These are phyloP conservation scores for Lolium rigidum DNA, from an alignment of 176 grass and related monocot species.

Conservation along the genomic window DNA sequence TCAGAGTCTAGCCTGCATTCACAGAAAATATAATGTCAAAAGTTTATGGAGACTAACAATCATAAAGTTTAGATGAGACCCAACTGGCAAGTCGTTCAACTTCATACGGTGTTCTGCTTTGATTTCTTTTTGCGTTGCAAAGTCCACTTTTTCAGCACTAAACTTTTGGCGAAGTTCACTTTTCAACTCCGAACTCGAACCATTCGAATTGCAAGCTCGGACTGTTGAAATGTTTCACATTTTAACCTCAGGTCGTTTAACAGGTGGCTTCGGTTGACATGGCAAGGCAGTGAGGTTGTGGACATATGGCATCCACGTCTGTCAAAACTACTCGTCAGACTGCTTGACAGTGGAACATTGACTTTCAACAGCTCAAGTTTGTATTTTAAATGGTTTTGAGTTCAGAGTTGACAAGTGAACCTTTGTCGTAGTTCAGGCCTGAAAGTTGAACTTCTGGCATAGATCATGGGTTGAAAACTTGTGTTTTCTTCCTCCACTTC, in stretches of 20 bases:
- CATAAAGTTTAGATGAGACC: constrained; percentile 28
- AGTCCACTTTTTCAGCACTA: not conserved
- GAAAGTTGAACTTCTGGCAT: not conserved
- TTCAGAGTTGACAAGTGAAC: not conserved
- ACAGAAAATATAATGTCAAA: constrained; percentile 33
- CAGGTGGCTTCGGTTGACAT: not conserved
- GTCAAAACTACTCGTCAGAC: not conserved
- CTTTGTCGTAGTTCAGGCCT: not conserved
- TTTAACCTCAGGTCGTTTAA: not conserved
- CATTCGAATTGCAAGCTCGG: not conserved
- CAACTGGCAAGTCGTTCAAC: constrained; percentile 14
- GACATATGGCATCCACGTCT: not conserved
- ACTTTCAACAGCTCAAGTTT: not conserved
- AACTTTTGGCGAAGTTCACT: not conserved
- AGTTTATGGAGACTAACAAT: constrained; percentile 1
- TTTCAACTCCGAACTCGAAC: not conserved
- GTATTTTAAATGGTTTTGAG: not conserved
- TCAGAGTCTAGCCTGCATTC: constrained; percentile 79
- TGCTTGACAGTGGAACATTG: not conserved
- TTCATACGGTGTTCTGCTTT: constrained; percentile 1
- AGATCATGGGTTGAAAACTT: not conserved
- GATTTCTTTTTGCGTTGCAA: not conserved
- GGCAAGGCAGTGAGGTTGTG: not conserved
- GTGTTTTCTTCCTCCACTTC: not conserved
- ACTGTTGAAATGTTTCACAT: not conserved